These are phyloP conservation scores for Coemansia sp. DNA, from an alignment of 192 early-diverging fungal genomes.

Conservation along the genomic window DNA sequence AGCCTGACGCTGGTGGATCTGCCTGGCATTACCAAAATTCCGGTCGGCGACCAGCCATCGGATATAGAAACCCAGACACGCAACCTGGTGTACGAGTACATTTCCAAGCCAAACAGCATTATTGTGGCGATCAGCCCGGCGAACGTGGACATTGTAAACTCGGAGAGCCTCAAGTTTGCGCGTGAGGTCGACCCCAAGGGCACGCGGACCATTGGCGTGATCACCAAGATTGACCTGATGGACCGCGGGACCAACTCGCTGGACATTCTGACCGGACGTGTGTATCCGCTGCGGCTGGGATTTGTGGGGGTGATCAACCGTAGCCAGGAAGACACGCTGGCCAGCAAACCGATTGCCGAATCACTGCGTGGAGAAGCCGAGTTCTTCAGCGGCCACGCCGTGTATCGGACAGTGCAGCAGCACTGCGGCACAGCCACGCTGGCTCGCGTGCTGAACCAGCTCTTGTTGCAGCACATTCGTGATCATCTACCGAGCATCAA, in stretches of 20 bases:
- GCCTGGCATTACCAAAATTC: slow-evolving; percentile 79
- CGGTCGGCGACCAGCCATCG: slow-evolving; percentile 74
- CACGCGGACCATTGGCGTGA: slow-evolving; percentile 73
- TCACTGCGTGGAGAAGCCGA: slow-evolving; percentile 65
- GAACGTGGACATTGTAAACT: slow-evolving; percentile 79
- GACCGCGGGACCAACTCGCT: slow-evolving; percentile 80
- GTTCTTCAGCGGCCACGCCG: slow-evolving; percentile 71
- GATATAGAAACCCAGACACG: slow-evolving; percentile 83
- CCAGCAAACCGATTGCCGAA: slow-evolving; percentile 70
- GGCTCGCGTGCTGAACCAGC: slow-evolving; percentile 68
- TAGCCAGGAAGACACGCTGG: slow-evolving; percentile 76
- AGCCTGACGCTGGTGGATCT: slow-evolving; percentile 81
- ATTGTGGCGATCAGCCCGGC: slow-evolving; percentile 82
- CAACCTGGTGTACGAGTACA: slow-evolving; percentile 73
- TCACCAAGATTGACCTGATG: slow-evolving; percentile 86
- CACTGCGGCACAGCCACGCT: slow-evolving; percentile 74
- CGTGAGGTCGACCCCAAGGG: slow-evolving; percentile 82
- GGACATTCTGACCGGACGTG: slow-evolving; percentile 74
- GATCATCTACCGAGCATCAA: slow-evolving; percentile 77
- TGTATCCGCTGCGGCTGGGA: slow-evolving; percentile 75
- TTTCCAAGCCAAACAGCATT: slow-evolving; percentile 81
- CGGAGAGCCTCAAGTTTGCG: slow-evolving; percentile 83
- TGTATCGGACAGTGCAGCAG: slow-evolving; percentile 68
- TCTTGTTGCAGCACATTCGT: slow-evolving; percentile 77
- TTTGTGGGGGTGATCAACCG: slow-evolving; percentile 84